Percentiles rank a stretch among this genome's conserved stretches.
These are phyloP conservation scores for Sporothrix brasiliensis DNA, from an alignment of 2,329 filamentous ascomycete genomes.

Conservation along the genomic window DNA sequence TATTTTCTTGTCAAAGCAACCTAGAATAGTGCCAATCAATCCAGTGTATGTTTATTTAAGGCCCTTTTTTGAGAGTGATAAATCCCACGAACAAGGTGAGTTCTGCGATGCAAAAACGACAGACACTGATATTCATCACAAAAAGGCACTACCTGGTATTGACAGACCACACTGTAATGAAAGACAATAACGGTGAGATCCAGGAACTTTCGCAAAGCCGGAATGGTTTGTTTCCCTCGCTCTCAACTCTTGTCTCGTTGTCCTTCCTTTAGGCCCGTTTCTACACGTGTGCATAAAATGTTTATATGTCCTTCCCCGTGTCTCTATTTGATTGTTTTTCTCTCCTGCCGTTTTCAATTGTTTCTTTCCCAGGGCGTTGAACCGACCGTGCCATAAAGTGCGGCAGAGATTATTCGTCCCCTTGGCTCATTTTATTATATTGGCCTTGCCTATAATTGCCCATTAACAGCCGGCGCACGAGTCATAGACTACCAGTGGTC, in stretches of 20 bases:
- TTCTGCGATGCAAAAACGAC: not conserved
- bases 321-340: not conserved
- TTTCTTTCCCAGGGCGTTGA: not conserved
- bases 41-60: not conserved
- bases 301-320: not conserved
- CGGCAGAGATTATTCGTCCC: not conserved
- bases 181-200: not conserved
- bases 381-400: not conserved
- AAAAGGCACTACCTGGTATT: not conserved
- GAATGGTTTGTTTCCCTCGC: not conserved
- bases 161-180: not conserved
- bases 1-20: not conserved
- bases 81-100: not conserved
- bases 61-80: not conserved
- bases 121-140: not conserved
- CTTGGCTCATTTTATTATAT: slow-evolving; percentile 23
- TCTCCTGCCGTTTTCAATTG: not conserved
- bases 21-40: not conserved
- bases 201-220: not conserved
- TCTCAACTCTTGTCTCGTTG: not conserved
- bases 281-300: slow-evolving; percentile 16
- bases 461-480: not conserved
- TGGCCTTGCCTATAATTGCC: not conserved
- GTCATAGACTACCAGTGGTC: not conserved
- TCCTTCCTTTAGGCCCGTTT: not conserved